Conservation (phyloP, 1,284 basidiomycete genomes). For the Moesziomyces antarcticus region DNA sequence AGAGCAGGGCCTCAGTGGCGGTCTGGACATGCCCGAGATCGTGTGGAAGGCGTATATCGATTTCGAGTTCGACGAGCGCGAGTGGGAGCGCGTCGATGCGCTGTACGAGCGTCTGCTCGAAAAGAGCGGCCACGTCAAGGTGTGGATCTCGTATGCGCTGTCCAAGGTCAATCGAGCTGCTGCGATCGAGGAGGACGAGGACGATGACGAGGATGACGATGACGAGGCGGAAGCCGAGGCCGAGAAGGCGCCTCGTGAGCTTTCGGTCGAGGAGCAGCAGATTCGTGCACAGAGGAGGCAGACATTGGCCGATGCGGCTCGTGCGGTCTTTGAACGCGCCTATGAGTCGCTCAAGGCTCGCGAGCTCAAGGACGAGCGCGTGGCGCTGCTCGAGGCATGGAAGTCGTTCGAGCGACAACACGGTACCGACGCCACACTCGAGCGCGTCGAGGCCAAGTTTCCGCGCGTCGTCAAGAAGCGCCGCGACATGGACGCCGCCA, state of each 20-base stretch:
- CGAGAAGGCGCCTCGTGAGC: conserved; percentile 31
- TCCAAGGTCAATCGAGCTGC: conserved; percentile 73
- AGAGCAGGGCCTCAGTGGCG: conserved; percentile 69
- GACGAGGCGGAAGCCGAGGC: conserved; percentile 72
- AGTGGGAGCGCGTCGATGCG: conserved; percentile 83
- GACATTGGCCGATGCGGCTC: conserved; percentile 77
- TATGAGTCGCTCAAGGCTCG: conserved; percentile 86
- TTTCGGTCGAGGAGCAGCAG: conserved; percentile 39
- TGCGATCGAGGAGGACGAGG: conserved; percentile 77
- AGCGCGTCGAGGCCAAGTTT: conserved; percentile 86
- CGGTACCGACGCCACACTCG: conserved; percentile 73
- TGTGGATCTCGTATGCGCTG: conserved; percentile 67
- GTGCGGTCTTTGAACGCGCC: conserved; percentile 83
- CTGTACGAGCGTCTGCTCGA: conserved; percentile 89
- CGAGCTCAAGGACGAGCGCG: conserved; percentile 89
- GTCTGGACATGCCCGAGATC: conserved; percentile 94
- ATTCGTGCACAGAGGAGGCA: conserved; percentile 69
- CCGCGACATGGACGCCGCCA: conserved; percentile 35
- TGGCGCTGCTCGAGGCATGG: conserved; percentile 90
- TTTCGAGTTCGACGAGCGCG: conserved; percentile 92
- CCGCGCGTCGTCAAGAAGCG: conserved; percentile 85
- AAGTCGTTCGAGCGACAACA: conserved; percentile 86
- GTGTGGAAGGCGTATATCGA: conserved; percentile 89
- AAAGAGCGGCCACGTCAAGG: conserved; percentile 91
- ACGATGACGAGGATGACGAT: conserved; percentile 74